These are phyloP conservation scores for Aspergillus avenaceus DNA, from an alignment of 495 filamentous ascomycete species.

Conservation along the genomic window DNA sequence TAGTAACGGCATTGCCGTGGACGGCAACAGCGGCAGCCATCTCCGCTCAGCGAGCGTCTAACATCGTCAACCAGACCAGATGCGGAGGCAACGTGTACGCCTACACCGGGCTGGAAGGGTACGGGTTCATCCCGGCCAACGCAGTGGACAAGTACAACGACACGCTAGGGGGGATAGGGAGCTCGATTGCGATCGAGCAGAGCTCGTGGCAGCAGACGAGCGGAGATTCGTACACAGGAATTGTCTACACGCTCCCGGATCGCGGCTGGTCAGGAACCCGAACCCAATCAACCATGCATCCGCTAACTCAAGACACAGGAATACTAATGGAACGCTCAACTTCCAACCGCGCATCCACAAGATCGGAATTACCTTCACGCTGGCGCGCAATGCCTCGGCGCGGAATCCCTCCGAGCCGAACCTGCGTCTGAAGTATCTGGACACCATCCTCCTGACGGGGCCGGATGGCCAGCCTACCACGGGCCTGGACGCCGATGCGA, in stretches of 20 bases:
- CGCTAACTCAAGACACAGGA: too few relatives aligned
- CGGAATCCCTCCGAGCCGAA: slow-evolving; percentile 59
- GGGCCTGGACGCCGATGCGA: slow-evolving; percentile 63
- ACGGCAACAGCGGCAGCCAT: slow-evolving; percentile 10
- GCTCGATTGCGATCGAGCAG: slow-evolving; percentile 60
- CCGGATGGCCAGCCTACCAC: slow-evolving; percentile 67
- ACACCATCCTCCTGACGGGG: slow-evolving; percentile 64
- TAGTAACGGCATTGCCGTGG: slow-evolving; percentile 15
- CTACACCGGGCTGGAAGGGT: slow-evolving; percentile 69
- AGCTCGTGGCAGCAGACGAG: slow-evolving; percentile 56
- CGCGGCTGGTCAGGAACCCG: slow-evolving; percentile 61
- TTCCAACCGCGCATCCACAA: slow-evolving; percentile 72
- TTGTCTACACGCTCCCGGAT: slow-evolving; percentile 64
- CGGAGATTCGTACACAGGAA: slow-evolving; percentile 56
- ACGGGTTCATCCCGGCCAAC: slow-evolving; percentile 57
- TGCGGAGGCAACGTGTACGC: slow-evolving; percentile 63
- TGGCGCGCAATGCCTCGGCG: slow-evolving; percentile 49
- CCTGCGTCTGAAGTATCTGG: slow-evolving; percentile 58
- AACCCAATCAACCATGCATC: too few relatives aligned
- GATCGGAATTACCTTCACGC: slow-evolving; percentile 56
- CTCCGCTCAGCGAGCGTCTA: not conserved
- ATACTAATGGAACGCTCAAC: slow-evolving; percentile 72
- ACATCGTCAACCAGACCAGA: slow-evolving; percentile 47
- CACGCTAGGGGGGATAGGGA: slow-evolving; percentile 67
- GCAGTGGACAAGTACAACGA: slow-evolving; percentile 69